Evolutionary conservation across 306 rosid genomes (phyloP).

Genomic region (Spatholobus suberectus): DNA sequence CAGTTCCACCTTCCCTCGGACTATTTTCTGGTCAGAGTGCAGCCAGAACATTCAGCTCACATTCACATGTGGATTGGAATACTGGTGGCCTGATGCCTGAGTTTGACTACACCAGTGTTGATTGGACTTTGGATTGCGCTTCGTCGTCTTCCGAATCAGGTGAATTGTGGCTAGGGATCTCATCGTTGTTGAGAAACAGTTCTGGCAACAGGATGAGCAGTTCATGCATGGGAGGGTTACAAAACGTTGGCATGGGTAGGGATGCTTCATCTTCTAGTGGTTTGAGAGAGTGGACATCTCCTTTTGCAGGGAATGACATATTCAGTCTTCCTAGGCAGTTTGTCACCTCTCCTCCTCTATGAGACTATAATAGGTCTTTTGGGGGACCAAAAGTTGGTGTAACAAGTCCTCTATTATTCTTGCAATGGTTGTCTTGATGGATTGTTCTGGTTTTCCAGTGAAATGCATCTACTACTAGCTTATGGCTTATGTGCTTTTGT

Average conservation of each 20-base stretch:
- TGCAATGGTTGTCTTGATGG: slow-evolving; percentile 6
- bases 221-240: slow-evolving; percentile 50
- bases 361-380: background rate
- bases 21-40: slow-evolving; percentile 62
- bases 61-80: slow-evolving; percentile 67
- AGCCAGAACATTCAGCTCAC: slow-evolving; percentile 52
- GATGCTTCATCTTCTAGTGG: slow-evolving; percentile 47
- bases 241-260: slow-evolving; percentile 52
- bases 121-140: slow-evolving; percentile 63
- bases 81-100: slow-evolving; percentile 52
- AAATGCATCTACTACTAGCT: too few relatives aligned
- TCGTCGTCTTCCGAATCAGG: slow-evolving; percentile 41
- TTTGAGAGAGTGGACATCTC: slow-evolving; percentile 69
- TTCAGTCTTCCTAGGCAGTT: slow-evolving; percentile 70
- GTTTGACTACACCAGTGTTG: slow-evolving; percentile 60
- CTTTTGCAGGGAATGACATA: slow-evolving; percentile 70
- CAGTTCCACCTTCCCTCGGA: slow-evolving; percentile 70
- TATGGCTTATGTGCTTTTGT: too few relatives aligned
- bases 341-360: slow-evolving; percentile 71
- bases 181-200: slow-evolving; percentile 31
- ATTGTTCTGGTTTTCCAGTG: too few relatives aligned
- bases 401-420: background rate
- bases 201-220: background rate
- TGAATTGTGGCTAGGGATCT: slow-evolving; percentile 57
- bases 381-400: background rate